Evolutionary conservation across 1,284 basidiomycete species (phyloP), one percentile per base, ranked within the genome.

Genomic region (Athelia sp.): DNA sequence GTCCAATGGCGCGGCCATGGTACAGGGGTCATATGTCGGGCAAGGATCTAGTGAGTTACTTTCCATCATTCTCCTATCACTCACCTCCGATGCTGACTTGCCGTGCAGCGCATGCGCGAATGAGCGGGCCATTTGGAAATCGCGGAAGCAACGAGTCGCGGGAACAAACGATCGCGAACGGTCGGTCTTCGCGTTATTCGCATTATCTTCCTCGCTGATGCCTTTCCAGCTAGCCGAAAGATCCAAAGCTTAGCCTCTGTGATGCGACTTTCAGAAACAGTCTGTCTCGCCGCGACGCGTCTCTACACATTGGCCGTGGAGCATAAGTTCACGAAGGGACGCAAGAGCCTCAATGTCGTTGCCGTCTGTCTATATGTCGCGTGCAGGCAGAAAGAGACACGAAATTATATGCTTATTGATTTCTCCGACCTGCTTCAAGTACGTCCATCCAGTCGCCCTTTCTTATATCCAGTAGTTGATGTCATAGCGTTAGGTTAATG

Each of bases 331-430:
- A 94, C 91, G 11, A 92, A 93, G 64, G 97, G 97, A 2, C 81
- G 97, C 31, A 87, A 90, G 61, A 90, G 90, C 56, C 79, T 93
- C 63, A 95, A 98, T 59, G 93, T 98, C 50, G 87, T 96, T 23
- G 96, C 95, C 0, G 89, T 94, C 44, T 99, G 97, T 66, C 77
- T 98, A 46, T 99, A 99, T 64, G 84, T 98, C 46, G 93, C 94
- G 6, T 97, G 94, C 63, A 73, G 97, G 50, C 86, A 94, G 67
- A 91, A 90, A 60, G 92, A 96, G 67, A 92, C 88, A 0, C 74
- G 87, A 35, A 88, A 85, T 52, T 93, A 96, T 64, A 99, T 99
- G 97, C 83, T 99, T 32, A 99, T 99, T 56, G 97, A 99, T 70
- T 98, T 99, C 63, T 91, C 90, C 14, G 94, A 97, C 62, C 74